Percentiles rank a stretch among this genome's conserved stretches.
Evolutionary conservation across 768 basidiomycete species (phyloP).

Genomic region (button mushroom (Agaricus bisporus)): DNA sequence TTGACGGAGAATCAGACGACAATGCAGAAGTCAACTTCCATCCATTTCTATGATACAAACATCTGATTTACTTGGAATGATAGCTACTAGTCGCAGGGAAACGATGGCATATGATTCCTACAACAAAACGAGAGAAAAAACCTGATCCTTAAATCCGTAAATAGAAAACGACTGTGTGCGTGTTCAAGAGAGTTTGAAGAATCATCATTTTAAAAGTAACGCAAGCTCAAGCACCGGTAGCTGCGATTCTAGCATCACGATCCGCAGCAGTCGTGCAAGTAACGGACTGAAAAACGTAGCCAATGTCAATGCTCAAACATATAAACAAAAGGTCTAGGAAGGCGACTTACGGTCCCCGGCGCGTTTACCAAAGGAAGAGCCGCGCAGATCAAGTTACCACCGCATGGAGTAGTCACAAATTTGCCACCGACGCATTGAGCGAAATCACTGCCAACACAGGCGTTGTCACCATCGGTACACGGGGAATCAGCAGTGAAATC

Average conservation of each 20-base stretch:
- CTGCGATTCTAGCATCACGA: conserved; percentile 34
- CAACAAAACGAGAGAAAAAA: background rate
- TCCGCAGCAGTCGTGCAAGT: conserved; percentile 44
- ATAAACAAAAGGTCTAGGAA: background rate
- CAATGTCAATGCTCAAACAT: background rate
- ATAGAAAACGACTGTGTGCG: background rate
- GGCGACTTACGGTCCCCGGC: conserved; percentile 29
- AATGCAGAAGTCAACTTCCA: background rate
- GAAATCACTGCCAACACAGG: conserved; percentile 39
- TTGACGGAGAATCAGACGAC: too few species aligned
- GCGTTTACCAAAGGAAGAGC: conserved; percentile 52
- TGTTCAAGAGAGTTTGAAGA: background rate
- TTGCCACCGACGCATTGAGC: conserved; percentile 49
- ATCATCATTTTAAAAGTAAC: background rate
- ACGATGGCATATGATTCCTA: background rate
- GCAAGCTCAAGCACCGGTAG: conserved; percentile 25
- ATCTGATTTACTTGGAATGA: too few species aligned
- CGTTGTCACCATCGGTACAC: conserved; percentile 41
- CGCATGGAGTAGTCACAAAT: conserved; percentile 35
- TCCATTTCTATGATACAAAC: background rate
- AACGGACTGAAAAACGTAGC: conserved; percentile 22
- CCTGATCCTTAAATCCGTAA: too few species aligned
- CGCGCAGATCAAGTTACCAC: conserved; percentile 31
- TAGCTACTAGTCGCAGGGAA: background rate
- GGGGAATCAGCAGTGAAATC: conserved; percentile 36